These are phyloP conservation scores for Centaurea solstitialis DNA, from an alignment of 129 eudicot genomes.

Conservation along the genomic window DNA sequence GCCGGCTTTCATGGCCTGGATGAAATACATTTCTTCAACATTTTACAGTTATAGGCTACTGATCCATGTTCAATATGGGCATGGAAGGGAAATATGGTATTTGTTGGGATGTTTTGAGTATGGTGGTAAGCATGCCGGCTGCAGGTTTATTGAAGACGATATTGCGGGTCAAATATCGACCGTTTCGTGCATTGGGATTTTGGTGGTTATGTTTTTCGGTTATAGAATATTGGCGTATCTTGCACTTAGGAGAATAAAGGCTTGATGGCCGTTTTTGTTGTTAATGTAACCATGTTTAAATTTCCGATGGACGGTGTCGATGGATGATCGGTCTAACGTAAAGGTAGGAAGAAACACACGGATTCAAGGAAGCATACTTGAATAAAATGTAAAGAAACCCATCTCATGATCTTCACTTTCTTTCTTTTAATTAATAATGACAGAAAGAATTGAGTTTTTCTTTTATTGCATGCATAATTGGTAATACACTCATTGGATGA, in stretches of 20 bases:
- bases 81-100: slow-evolving; percentile 51
- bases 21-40: slow-evolving; percentile 73
- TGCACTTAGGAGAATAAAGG: slow-evolving; percentile 60
- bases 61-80: slow-evolving; percentile 79
- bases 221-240: slow-evolving; percentile 82
- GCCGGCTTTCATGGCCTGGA: slow-evolving; percentile 72
- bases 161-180: slow-evolving; percentile 65
- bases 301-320: not conserved
- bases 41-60: slow-evolving; percentile 80
- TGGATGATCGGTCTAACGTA: slow-evolving; percentile 13
- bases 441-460: not conserved
- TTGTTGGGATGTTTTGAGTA: slow-evolving; percentile 54
- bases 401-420: slow-evolving; percentile 23
- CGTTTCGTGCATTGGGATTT: slow-evolving; percentile 32
- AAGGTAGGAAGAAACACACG: slow-evolving; percentile 20
- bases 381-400: slow-evolving; percentile 36
- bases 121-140: slow-evolving; percentile 34
- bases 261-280: slow-evolving; percentile 17
- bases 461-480: not conserved
- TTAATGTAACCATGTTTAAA: slow-evolving; percentile 17
- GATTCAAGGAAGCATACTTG: slow-evolving; percentile 39
- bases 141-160: slow-evolving; percentile 76
- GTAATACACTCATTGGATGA: not conserved
- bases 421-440: slow-evolving; percentile 19
- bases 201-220: slow-evolving; percentile 73